A percentile compares a stretch with the other conserved stretches of the same genome.
phyloP scores from a whole-genome alignment of 148 eudicot genomes.

The Fagopyrum homotropicum region DNA sequence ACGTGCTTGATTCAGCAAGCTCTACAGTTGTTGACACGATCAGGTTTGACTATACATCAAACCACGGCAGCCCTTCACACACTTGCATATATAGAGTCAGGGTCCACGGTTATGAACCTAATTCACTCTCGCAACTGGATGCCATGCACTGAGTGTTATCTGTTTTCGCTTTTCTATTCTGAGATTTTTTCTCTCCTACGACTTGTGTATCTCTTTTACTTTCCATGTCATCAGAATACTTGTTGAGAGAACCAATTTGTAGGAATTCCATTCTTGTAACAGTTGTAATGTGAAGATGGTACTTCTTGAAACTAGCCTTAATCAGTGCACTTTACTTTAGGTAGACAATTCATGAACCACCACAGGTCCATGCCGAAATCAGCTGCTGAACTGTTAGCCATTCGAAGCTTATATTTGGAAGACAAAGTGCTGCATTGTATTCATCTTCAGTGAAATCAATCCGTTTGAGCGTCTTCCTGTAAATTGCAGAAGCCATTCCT shows the following conservation, averaged over 20 bases:
- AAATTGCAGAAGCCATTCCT: slow-evolving; percentile 40
- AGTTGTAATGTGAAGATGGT: not conserved
- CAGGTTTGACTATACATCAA: slow-evolving; percentile 65
- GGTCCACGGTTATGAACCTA: slow-evolving; percentile 75
- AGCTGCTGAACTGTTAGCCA: slow-evolving; percentile 48
- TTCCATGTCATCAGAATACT: not conserved
- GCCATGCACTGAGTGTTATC: slow-evolving; percentile 3
- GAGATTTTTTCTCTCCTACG: not conserved
- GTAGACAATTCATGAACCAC: not conserved
- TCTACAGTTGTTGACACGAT: slow-evolving; percentile 46
- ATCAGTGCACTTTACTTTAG: not conserved
- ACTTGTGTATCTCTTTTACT: not conserved
- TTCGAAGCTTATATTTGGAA: slow-evolving; percentile 41
- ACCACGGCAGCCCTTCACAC: slow-evolving; percentile 59
- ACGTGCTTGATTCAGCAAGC: slow-evolving; percentile 40
- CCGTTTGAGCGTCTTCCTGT: slow-evolving; percentile 39
- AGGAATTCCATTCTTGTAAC: slow-evolving; percentile 7
- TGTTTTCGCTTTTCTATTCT: not conserved
- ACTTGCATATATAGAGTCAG: slow-evolving; percentile 91
- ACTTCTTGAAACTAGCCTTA: not conserved
- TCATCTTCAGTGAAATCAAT: slow-evolving; percentile 36
- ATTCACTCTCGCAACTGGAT: slow-evolving; percentile 25
- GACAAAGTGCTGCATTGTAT: slow-evolving; percentile 34
- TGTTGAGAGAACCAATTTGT: not conserved
- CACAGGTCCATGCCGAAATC: not conserved